Percentiles rank a stretch among this genome's conserved stretches.
Conservation (phyloP, 768 basidiomycete species). For the Daedaleopsis nitida region DNA sequence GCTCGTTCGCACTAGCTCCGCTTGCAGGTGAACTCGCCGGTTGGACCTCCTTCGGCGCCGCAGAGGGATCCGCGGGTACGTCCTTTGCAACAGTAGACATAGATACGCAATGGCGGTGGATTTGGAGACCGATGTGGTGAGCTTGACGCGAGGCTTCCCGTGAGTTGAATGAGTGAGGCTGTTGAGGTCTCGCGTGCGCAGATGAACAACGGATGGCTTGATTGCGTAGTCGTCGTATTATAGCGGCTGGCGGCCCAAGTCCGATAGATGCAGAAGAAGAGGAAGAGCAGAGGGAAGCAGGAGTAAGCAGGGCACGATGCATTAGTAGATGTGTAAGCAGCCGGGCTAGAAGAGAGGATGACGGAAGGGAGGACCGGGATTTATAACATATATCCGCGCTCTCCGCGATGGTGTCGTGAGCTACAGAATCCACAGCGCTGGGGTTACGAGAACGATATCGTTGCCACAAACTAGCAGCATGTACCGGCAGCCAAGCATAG, state of each 20-base stretch:
- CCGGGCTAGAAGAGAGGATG: not conserved
- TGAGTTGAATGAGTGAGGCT: not conserved
- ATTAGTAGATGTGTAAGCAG: not conserved
- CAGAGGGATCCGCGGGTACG: not conserved
- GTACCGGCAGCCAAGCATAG: no score
- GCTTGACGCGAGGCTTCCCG: not conserved
- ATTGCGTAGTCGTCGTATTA: not conserved
- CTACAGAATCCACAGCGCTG: no score
- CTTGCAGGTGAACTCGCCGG: not conserved
- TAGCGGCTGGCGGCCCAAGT: not conserved
- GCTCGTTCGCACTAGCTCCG: not conserved
- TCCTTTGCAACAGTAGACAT: not conserved
- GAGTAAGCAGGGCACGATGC: not conserved
- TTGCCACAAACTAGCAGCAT: no score
- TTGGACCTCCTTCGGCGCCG: not conserved
- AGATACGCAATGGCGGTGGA: not conserved
- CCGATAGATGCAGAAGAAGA: not conserved
- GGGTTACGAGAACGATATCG: no score
- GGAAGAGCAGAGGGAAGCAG: not conserved
- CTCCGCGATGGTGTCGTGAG: no score
- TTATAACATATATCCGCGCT: no score
- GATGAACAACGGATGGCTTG: not conserved
- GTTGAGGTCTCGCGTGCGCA: not conserved
- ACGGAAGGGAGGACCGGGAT: not conserved
- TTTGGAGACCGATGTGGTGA: not conserved